These are phyloP conservation scores for Penicillium paneum DNA, from an alignment of 2,329 filamentous ascomycete genomes.

Conservation along the genomic window DNA sequence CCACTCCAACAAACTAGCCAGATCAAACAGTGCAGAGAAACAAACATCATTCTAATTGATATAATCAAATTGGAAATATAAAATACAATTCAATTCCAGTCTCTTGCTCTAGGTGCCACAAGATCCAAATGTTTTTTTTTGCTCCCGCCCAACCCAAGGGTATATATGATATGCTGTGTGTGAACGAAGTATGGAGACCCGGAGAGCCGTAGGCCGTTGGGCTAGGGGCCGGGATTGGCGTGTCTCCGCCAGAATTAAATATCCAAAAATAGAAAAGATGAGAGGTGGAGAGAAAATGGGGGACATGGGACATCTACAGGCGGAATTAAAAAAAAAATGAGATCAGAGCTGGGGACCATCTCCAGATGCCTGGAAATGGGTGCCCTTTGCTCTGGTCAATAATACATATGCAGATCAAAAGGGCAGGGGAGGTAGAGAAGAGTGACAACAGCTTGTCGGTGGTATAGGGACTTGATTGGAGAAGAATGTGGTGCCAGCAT, in stretches of 20 bases:
- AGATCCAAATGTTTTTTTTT: constrained; percentile 18
- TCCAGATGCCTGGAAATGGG: constrained; percentile 5
- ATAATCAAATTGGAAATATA: constrained; percentile 14
- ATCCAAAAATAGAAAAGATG: constrained; percentile 6
- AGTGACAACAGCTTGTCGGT: constrained; percentile 1
- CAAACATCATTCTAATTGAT: constrained; percentile 4
- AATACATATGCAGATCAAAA: constrained; percentile 16
- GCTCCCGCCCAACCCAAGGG: constrained; percentile 26
- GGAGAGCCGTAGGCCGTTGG: not conserved
- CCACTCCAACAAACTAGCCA: not conserved
- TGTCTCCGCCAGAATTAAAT: constrained; percentile 9
- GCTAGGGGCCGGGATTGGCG: not conserved
- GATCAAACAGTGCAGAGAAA: constrained; percentile 5
- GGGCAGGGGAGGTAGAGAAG: not conserved
- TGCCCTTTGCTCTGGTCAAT: constrained; percentile 7
- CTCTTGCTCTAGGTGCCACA: constrained; percentile 23
- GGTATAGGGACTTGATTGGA: not conserved
- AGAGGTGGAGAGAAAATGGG: constrained; percentile 2
- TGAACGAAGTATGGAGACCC: constrained; percentile 9
- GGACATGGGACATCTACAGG: constrained; percentile 19
- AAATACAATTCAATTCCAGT: constrained; percentile 24
- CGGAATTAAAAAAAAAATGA: constrained; percentile 2
- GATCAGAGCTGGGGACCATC: constrained; percentile 4
- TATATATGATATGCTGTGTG: constrained; percentile 24
- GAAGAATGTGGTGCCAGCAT: not conserved